Evolutionary conservation across 352 stramenopile genomes (phyloP), one percentile per base, ranked within the genome.

Genomic region (Globisporangium nodosum): DNA sequence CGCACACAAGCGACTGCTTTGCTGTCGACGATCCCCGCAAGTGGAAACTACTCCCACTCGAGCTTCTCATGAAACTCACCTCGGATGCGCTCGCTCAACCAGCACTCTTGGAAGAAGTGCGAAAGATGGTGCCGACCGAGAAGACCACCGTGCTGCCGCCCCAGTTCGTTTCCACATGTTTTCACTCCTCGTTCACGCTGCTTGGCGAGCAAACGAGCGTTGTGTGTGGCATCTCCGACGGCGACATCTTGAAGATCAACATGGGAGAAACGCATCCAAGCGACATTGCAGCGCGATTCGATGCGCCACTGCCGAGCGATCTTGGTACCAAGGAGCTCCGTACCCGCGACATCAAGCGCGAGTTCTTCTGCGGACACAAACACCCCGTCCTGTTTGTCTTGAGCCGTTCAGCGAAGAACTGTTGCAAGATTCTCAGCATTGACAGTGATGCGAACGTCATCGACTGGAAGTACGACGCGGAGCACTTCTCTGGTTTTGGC

Each of bases 1-100:
- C 12, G 27, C 71, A 86, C 52, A 66, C 69, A 0, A 64, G 57
- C 27, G 66, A 77, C n/a, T 79, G 64, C 12, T 86, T 86, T 55
- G 42, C 52, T 1, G 5, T 21, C 24, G 73, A 73, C 33, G 21
- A 16, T 20, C 2, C 37, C 5, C 40, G n/a, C 2, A 86, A 86
- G 12, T 63, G 54, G 60, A 83, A 81, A 30, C 64, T 73, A 3
- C 55, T 52, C 9, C 50, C 27, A 9, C 61, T 86, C 2, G 46
- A 70, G 15, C 35, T 71, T 18, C n/a, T 81, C 3, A n/a, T 56
- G 16, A 49, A 70, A 12, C 48, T 81, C 45, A 51, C 54, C 13
- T 21, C 66, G 6, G 51, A 60, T 5, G 58, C 61, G 13, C 49
- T 78, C 7, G 49, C 61, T 9, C 57, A 65, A 49, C 59, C 70